A percentile compares a stretch with the other conserved stretches of the same genome.
Evolutionary conservation across 2,329 filamentous ascomycete genomes (phyloP).

Genomic region (Samsoniella hepiali): DNA sequence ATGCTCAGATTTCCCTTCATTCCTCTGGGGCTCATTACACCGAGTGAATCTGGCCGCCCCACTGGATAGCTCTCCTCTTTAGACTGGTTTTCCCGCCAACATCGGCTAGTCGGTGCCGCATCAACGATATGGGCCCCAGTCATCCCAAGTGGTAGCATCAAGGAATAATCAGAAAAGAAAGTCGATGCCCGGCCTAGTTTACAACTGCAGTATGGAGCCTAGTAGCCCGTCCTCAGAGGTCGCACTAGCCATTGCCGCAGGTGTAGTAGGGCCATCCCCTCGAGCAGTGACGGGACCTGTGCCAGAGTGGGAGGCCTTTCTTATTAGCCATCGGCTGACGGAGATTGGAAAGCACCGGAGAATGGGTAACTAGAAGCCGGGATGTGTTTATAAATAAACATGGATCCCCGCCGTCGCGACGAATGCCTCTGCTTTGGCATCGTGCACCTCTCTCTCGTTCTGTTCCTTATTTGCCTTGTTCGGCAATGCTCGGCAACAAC

Average conservation of each 20-base stretch:
- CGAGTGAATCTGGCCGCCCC: neutral
- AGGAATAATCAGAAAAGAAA: neutral
- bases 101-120: neutral
- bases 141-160: neutral
- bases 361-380: neutral
- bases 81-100: neutral
- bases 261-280: neutral
- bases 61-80: neutral
- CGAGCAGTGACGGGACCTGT: neutral
- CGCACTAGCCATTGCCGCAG: neutral
- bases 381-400: neutral
- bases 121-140: neutral
- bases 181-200: neutral
- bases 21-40: neutral
- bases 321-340: neutral
- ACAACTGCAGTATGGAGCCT: neutral
- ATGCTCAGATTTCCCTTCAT: too few species aligned
- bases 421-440: neutral
- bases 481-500: neutral
- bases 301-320: neutral
- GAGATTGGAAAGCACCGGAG: neutral
- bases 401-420: neutral
- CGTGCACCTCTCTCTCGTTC: neutral
- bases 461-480: neutral
- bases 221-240: neutral